Percentiles rank a stretch among this genome's conserved stretches.
phyloP scores from a whole-genome alignment of 1,139 yeast species.

The Wickerhamomyces sp. region DNA sequence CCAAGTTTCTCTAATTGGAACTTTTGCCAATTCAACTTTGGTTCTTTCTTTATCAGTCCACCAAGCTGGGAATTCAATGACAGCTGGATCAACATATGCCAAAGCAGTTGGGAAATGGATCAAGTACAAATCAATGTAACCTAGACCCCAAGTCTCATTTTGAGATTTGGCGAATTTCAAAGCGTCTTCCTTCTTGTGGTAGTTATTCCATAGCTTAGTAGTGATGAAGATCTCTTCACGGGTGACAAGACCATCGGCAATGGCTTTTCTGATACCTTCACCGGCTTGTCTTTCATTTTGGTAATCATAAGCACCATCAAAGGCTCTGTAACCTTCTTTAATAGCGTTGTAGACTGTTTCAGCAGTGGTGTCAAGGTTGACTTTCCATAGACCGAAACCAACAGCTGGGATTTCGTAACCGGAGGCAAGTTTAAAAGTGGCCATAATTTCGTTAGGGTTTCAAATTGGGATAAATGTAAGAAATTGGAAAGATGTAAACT shows the following conservation, averaged over 20 bases:
- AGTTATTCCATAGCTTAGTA: conserved; percentile 74
- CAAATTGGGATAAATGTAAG: neutral
- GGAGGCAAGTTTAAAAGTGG: conserved; percentile 14
- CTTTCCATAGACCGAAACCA: conserved; percentile 67
- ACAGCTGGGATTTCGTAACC: conserved; percentile 38
- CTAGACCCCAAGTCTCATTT: conserved; percentile 41
- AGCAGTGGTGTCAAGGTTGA: conserved; percentile 47
- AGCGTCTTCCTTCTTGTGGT: conserved; percentile 57
- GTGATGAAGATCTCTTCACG: conserved; percentile 71
- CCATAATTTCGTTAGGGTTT: too few relatives aligned
- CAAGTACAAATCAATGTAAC: conserved; percentile 63
- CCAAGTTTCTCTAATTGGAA: conserved; percentile 73
- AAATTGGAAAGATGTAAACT: too few relatives aligned
- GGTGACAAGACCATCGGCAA: conserved; percentile 56
- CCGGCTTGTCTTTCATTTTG: conserved; percentile 74
- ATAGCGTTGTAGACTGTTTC: conserved; percentile 58
- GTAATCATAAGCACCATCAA: conserved; percentile 73
- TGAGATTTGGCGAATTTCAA: conserved; percentile 44
- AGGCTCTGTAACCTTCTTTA: conserved; percentile 62
- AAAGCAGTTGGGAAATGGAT: conserved; percentile 75
- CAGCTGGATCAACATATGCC: conserved; percentile 55
- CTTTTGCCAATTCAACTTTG: conserved; percentile 46
- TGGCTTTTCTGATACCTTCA: conserved; percentile 55
- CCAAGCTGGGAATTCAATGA: conserved; percentile 72
- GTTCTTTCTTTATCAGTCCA: conserved; percentile 54